Base-by-base conservation (phyloP, 352 stramenopile species). In the Globisporangium rhizosaccharum region DNA sequence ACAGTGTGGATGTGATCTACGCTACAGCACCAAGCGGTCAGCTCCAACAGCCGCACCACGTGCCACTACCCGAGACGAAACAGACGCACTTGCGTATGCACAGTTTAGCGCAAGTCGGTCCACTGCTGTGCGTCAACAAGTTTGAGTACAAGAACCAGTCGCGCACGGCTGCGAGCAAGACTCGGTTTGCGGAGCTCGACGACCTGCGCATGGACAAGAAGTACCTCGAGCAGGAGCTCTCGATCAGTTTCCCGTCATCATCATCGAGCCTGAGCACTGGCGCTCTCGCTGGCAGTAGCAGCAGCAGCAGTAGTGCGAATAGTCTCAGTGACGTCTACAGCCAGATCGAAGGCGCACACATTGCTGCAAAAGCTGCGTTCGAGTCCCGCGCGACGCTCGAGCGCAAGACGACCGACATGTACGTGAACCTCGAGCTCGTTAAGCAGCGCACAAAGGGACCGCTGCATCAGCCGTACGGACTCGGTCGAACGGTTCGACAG, bases 141-240 rank as follows among this genome's bases (percentile, higher is more conserved):
- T 69, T 72, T 20, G 62, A 67, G 51, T 58, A 58, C 25, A 76
- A 73, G 57, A 46, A 45, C 8, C 50, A 59, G 62, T 44, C 57
- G 17, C 44, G 39, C 23, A 14, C 44, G 2, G 42, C 51, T 11
- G 12, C 45, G 3, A 36, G 51, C 7, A 56, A 55, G n/a, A 57
- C 72, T 15, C 46, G 63, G 3, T 85, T 89, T 30, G 52, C 67
- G 12, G 69, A 83, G 48, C 56, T 67, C 6, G 64, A 70, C 18
- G 76, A 85, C 36, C 54, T 86, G 41, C 72, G 70, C 44, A 86
- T 86, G 71, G 73, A 85, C 62, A 82, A 82, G 18, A 50, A 67
- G 18, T 87, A 89, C 46, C 61, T 89, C 23, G 73, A 87, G 52
- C 69, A 76, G 6, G 75, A 87, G 26, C 72, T 87, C 2, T 70